A percentile compares a stretch with the other conserved stretches of the same genome.
Evolutionary conservation across 2,329 filamentous ascomycete species (phyloP).

Genomic region (Geosmithia morbida): DNA sequence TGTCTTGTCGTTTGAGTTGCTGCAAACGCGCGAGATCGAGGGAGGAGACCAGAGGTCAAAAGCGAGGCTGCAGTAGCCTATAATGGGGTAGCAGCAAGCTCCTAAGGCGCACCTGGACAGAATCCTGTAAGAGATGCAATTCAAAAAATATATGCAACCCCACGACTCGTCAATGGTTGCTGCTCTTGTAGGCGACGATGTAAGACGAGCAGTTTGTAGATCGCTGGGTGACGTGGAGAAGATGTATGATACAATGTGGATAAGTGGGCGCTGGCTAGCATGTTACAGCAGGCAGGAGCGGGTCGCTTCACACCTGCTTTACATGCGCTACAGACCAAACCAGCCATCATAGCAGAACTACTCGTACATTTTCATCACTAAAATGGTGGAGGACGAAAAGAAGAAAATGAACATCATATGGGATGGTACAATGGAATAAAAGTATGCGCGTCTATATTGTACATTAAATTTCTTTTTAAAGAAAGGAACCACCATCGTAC

Average conservation of each 20-base stretch:
- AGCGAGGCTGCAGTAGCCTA: neutral
- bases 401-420: no score
- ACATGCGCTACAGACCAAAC: neutral
- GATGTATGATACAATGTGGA: neutral
- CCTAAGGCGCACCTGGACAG: neutral
- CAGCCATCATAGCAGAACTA: no score
- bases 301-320: neutral
- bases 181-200: neutral
- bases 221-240: neutral
- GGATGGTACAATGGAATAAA: no score
- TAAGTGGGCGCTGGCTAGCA: neutral
- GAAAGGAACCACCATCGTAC: slow-evolving; percentile 8
- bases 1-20: neutral
- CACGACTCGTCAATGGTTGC: neutral
- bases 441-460: neutral
- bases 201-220: neutral
- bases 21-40: neutral
- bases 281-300: neutral
- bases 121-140: neutral
- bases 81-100: neutral
- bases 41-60: neutral
- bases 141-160: neutral
- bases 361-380: no score
- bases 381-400: no score
- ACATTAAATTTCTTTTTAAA: neutral